Evolutionary conservation across 1,284 basidiomycete species (phyloP), one percentile per base, ranked within the genome.

Genomic region (Thelephora terrestris): DNA sequence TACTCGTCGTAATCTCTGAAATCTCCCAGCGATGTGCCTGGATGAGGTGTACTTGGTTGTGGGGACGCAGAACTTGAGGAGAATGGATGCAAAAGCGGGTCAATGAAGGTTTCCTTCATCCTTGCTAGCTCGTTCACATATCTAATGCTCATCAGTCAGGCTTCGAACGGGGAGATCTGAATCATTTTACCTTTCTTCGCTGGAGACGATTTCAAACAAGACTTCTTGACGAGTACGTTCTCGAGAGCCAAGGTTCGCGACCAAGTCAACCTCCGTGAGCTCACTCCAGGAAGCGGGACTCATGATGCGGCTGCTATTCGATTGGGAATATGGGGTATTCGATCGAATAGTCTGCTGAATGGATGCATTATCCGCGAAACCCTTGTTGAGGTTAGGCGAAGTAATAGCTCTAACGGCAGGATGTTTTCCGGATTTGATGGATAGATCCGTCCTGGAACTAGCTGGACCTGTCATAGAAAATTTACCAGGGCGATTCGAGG

Each of bases 211-310:
- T 70, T 99, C 95, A 77, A 93, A 97, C 29, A 99, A 67, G 3
- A 98, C 95, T 69, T 99, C 95, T 64, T 98, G 95, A 46, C 95
- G 76, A 25, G 92, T 97, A 46, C 95, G 79, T 64, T 99, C 95
- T 50, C 93, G 78, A 20, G 91, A 84, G 18, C 92, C 91, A 18
- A 99, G 73, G 61, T 99, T 95, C 38, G 84, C 83, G 7, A 98
- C 91, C 27, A 99, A 78, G 62, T 99, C 95, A 50, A 91, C 89
- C 62, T 96, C 90, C 7, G 93, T 92, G 59, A 89, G 88, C 64
- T 97, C 91, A 59, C 89, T 93, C 95, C 95, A 99, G 35, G 91
- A 95, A 49, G 83, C 74, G 0, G 86, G 89, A 23, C 85, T 78
- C 38, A 88, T 73, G 51, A 91, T 87, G 39, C 79, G 77, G 55